Base-by-base conservation (phyloP, 139 green algal genomes). In the Coccomyxa sp. region DNA sequence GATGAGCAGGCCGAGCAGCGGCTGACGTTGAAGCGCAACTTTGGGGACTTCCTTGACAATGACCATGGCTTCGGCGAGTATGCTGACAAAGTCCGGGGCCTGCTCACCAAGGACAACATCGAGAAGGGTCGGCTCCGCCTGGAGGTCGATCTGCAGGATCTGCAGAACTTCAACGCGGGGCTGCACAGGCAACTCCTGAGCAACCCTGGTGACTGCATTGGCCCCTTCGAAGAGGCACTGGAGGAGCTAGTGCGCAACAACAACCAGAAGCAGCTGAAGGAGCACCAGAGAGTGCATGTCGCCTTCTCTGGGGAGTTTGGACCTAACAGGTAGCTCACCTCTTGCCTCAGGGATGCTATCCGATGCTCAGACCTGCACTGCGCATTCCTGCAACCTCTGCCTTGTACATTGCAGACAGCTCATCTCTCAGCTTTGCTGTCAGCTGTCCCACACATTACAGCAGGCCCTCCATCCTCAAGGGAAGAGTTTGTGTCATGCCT, bases 241-340 rank as follows among this genome's bases (percentile, higher is more conserved):
- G 85, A 88, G 22, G 95, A 98, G 34, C 76, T 86, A 37, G 78
- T 92, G 22, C 35, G 74, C 27, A 73, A 58, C 8, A 31, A 64
- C 35, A 55, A 72, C 68, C 82, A 82, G 7, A 86, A 92, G 55
- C 76, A 78, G 39, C 70, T 89, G 12, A 41, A 87, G 64, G 75
- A 81, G n/a, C 74, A 78, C 58, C 77, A 86, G 34, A 58, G 84
- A 64, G 75, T 97, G 27, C 85, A 86, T 55, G 85, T 99, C 31
- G 90, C 88, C 7, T 91, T 99, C 33, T 88, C 82, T 34, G 96
- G 95, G n/a, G 91, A 95, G 55, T 98, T 99, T 88, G 96, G 96
- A 1, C 82, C 79, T n/a, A 76, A 95, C 71, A 81, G 70, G 27
- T 73, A n/a, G n/a, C n/a, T n/a, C n/a, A n/a, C n/a, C n/a, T n/a